Conservation (phyloP, 305 asterid species). For the Fraxinus xanthoxyloides region DNA sequence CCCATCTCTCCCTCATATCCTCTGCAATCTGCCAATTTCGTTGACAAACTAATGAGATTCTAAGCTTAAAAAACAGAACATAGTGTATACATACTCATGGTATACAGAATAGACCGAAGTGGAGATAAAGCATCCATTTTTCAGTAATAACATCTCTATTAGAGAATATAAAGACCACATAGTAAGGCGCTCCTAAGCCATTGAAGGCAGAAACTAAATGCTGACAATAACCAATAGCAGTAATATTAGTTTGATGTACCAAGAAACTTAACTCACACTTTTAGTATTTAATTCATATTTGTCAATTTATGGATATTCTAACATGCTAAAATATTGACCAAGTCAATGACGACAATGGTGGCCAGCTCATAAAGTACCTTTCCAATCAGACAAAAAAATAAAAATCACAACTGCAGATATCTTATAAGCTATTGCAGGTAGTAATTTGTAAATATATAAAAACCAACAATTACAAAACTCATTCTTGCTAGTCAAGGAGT, state of each 20-base stretch:
- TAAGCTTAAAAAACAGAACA: neutral
- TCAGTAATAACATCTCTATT: neutral
- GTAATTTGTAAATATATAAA: neutral
- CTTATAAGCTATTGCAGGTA: neutral
- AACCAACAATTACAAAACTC: neutral
- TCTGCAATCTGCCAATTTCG: constrained; percentile 69
- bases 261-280: neutral
- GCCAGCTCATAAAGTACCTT: neutral
- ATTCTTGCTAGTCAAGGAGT: neutral
- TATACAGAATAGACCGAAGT: neutral
- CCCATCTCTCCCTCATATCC: constrained; percentile 93
- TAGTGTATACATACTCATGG: neutral
- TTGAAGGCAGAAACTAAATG: neutral
- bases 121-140: neutral
- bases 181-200: neutral
- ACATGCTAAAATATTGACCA: neutral
- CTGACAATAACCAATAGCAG: neutral
- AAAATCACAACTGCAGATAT: neutral
- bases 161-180: neutral
- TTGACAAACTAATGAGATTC: constrained; percentile 3
- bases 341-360: neutral
- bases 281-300: neutral
- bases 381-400: neutral
- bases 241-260: neutral
- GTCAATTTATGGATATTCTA: neutral